Conservation (phyloP, 345 rosid species). For the Theobroma cacao region DNA sequence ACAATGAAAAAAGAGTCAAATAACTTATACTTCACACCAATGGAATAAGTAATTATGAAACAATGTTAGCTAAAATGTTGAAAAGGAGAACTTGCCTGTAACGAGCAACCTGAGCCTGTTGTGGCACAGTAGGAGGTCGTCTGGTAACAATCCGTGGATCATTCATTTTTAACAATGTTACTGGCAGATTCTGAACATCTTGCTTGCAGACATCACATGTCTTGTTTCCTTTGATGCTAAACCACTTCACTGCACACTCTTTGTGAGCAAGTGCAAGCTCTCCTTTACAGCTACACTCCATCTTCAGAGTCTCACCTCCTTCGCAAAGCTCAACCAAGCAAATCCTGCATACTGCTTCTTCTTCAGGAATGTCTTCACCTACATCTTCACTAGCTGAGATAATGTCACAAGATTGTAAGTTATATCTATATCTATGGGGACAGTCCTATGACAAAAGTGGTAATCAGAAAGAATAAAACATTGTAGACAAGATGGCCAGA, state of each 20-base stretch:
- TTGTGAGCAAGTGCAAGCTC: constrained; percentile 68
- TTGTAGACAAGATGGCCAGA: neutral
- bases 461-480: constrained; percentile 2
- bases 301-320: constrained; percentile 55
- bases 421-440: constrained; percentile 21
- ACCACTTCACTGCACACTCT: constrained; percentile 64
- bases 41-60: neutral
- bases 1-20: neutral
- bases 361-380: constrained; percentile 57
- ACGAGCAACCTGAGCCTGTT: constrained; percentile 27
- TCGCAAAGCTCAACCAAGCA: constrained; percentile 54
- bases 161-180: constrained; percentile 42
- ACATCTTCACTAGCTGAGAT: constrained; percentile 32
- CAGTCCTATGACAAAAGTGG: neutral
- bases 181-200: constrained; percentile 55
- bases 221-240: constrained; percentile 59
- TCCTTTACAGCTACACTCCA: constrained; percentile 71
- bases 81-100: constrained; percentile 42
- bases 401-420: constrained; percentile 1
- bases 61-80: neutral
- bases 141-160: constrained; percentile 36
- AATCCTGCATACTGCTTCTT: constrained; percentile 66
- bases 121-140: constrained; percentile 22
- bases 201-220: constrained; percentile 62
- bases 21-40: neutral